These are phyloP conservation scores for Ogataea glucozyma DNA, from an alignment of 805 yeast genomes.

Conservation along the genomic window DNA sequence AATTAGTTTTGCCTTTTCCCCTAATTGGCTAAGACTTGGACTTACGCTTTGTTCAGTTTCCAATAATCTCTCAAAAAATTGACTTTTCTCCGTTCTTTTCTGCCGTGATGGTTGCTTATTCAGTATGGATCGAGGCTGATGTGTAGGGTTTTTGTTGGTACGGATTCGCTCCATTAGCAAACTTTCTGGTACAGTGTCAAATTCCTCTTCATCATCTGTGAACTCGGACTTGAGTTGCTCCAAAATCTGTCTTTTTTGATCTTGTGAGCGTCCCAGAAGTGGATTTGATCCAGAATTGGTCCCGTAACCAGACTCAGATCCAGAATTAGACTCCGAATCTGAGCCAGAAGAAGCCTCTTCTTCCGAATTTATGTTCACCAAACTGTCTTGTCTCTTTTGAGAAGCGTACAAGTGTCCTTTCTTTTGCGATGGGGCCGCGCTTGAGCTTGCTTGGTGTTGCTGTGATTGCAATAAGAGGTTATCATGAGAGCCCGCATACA, in stretches of 20 bases:
- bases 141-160: constrained; percentile 8
- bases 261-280: constrained; percentile 14
- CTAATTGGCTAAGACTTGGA: constrained; percentile 25
- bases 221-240: constrained; percentile 26
- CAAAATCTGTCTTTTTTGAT: constrained; percentile 23
- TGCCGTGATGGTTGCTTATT: constrained; percentile 1
- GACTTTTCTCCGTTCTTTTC: constrained; percentile 7
- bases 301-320: constrained; percentile 6
- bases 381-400: constrained; percentile 2
- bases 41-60: constrained; percentile 23
- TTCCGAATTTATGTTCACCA: constrained; percentile 31
- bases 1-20: constrained; percentile 30
- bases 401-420: neutral
- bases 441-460: constrained; percentile 7
- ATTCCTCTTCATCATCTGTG: constrained; percentile 31
- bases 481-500: neutral
- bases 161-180: constrained; percentile 26
- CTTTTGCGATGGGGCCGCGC: neutral
- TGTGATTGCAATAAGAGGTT: constrained; percentile 12
- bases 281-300: no score
- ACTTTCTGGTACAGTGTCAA: constrained; percentile 32
- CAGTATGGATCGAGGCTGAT: constrained; percentile 8
- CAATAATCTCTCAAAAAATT: constrained; percentile 20
- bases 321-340: constrained; percentile 11
- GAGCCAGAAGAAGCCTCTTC: constrained; percentile 26